Evolutionary conservation across 768 basidiomycete species (phyloP).

Genomic region (Suillus sp.): DNA sequence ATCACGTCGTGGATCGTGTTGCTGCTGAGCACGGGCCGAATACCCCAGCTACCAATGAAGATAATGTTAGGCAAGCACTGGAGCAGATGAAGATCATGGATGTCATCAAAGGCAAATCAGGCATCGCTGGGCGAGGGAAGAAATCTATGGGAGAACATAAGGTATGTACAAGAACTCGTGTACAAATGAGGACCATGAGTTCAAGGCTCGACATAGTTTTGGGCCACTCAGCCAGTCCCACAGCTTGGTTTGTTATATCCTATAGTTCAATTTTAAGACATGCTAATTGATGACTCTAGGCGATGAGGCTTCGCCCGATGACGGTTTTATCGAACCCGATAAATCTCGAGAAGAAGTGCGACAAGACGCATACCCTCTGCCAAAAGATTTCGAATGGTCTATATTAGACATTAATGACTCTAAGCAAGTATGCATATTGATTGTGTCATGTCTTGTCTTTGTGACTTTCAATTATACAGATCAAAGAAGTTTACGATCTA

Average conservation of each 20-base stretch:
- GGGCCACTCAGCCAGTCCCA: conserved; percentile 97
- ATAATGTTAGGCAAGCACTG: conserved; percentile 66
- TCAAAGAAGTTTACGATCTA: conserved; percentile 89
- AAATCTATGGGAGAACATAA: conserved; percentile 90
- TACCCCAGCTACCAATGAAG: conserved; percentile 55
- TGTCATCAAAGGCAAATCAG: conserved; percentile 79
- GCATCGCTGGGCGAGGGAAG: conserved; percentile 70
- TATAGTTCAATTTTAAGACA: neutral
- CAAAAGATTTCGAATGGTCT: conserved; percentile 92
- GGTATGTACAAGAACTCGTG: conserved; percentile 44
- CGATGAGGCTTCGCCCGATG: conserved; percentile 63
- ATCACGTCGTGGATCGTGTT: conserved; percentile 68
- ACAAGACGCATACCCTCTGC: conserved; percentile 85
- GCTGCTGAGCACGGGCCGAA: conserved; percentile 53
- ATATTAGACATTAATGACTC: conserved; percentile 77
- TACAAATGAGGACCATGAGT: neutral
- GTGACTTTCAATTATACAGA: conserved; percentile 43
- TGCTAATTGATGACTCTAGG: conserved; percentile 38
- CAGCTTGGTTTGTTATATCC: conserved; percentile 56
- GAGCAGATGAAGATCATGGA: conserved; percentile 86
- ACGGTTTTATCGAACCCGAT: conserved; percentile 88
- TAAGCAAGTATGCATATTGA: conserved; percentile 54
- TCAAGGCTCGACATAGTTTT: conserved; percentile 61
- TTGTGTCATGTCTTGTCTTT: neutral
- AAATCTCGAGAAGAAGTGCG: conserved; percentile 77